Evolutionary conservation across 306 rosid genomes (phyloP).

Genomic region (Senna tora): DNA sequence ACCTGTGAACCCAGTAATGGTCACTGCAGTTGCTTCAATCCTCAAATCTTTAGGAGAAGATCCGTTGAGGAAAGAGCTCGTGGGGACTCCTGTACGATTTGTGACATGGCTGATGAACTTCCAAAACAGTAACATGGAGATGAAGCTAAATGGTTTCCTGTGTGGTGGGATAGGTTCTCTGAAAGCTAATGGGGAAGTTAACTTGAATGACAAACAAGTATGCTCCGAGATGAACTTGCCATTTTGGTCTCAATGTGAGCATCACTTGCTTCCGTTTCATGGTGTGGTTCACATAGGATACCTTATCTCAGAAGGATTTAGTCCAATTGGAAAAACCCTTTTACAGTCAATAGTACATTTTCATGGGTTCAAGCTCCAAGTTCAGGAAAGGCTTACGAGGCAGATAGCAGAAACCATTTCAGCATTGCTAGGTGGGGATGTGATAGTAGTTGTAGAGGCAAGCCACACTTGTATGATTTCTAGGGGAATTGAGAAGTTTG

Average conservation of each 20-base stretch:
- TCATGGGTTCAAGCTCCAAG: slow-evolving; percentile 95
- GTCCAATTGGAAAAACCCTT: slow-evolving; percentile 63
- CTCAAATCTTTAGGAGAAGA: slow-evolving; percentile 91
- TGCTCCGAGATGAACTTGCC: slow-evolving; percentile 63
- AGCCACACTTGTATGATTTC: slow-evolving; percentile 96
- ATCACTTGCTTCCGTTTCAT: slow-evolving; percentile 91
- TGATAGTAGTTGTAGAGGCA: slow-evolving; percentile 92
- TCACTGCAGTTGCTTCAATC: slow-evolving; percentile 69
- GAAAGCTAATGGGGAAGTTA: slow-evolving; percentile 35
- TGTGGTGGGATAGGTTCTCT: slow-evolving; percentile 44
- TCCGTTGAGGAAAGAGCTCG: slow-evolving; percentile 77
- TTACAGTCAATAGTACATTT: slow-evolving; percentile 79
- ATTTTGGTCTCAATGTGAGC: slow-evolving; percentile 96
- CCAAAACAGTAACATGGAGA: slow-evolving; percentile 59
- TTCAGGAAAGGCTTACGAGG: slow-evolving; percentile 93
- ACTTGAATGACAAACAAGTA: slow-evolving; percentile 45
- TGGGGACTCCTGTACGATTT: slow-evolving; percentile 79
- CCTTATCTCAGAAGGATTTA: slow-evolving; percentile 49
- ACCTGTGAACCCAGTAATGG: slow-evolving; percentile 58
- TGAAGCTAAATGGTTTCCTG: slow-evolving; percentile 68
- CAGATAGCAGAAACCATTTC: slow-evolving; percentile 92
- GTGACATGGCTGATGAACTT: slow-evolving; percentile 85
- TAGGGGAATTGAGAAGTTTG: slow-evolving; percentile 90
- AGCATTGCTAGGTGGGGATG: slow-evolving; percentile 72
- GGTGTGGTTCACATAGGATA: slow-evolving; percentile 91